Conservation (phyloP, 371 early-diverging fungal genomes). For the Saksenaea vasiformis region DNA sequence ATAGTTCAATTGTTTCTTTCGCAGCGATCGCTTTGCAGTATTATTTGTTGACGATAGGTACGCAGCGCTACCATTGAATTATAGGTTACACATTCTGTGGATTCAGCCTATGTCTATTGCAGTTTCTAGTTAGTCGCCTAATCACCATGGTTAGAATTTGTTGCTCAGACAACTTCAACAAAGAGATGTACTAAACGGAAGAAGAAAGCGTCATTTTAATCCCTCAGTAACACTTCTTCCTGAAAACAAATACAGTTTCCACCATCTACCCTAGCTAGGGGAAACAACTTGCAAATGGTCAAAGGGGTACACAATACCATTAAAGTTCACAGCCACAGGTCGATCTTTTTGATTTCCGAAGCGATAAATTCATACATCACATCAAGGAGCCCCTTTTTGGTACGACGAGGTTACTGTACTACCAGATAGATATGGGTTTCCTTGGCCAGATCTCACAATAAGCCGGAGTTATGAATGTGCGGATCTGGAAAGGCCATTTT, state of each 20-base stretch:
- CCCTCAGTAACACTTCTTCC: too few relatives aligned
- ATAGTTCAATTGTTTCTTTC: not conserved
- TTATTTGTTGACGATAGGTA: not conserved
- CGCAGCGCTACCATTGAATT: not conserved
- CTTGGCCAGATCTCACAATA: not conserved
- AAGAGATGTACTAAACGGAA: too few relatives aligned
- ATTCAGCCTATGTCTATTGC: not conserved
- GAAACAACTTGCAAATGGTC: not conserved
- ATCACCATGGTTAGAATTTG: not conserved
- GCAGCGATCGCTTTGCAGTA: not conserved
- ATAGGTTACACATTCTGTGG: not conserved
- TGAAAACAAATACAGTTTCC: too few relatives aligned
- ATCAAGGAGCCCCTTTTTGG: not conserved
- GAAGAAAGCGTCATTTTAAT: too few relatives aligned
- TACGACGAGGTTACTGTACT: not conserved
- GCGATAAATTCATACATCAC: not conserved
- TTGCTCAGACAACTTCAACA: too few relatives aligned
- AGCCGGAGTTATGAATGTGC: not conserved
- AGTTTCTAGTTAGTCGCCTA: not conserved
- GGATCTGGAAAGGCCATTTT: not conserved
- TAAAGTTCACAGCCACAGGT: not conserved
- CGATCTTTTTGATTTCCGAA: slow-evolving; percentile 6
- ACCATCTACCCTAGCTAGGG: not conserved
- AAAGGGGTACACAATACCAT: not conserved
- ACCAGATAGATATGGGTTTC: not conserved